These are phyloP conservation scores for Daphne laureola DNA, from an alignment of 441 rosid genomes.

Conservation along the genomic window DNA sequence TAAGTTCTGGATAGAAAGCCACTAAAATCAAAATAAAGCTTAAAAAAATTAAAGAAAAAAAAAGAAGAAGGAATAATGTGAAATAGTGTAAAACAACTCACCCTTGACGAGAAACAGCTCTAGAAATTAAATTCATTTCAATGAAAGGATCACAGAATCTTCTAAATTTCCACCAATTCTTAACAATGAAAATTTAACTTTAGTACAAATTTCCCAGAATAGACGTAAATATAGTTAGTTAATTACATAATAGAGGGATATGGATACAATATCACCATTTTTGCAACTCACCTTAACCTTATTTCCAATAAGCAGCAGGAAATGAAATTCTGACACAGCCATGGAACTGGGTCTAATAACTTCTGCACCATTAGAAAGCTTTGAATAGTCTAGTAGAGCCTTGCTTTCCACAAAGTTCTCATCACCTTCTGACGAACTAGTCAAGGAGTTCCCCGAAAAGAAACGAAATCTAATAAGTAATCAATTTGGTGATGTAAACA, in stretches of 20 bases:
- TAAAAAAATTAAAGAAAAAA: too few relatives aligned
- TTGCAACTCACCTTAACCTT: constrained; percentile 83
- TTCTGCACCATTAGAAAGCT: constrained; percentile 69
- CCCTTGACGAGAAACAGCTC: too few relatives aligned
- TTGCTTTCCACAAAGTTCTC: constrained; percentile 97
- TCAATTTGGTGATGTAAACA: background rate
- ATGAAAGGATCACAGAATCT: too few relatives aligned
- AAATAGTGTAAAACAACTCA: too few relatives aligned
- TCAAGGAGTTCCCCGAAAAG: constrained; percentile 18
- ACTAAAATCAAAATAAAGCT: too few relatives aligned
- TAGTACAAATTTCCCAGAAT: background rate
- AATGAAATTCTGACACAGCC: constrained; percentile 96
- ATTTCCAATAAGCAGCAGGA: constrained; percentile 89
- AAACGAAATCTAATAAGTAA: constrained; percentile 1
- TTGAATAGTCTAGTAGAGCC: constrained; percentile 82
- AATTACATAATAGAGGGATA: constrained; percentile 6
- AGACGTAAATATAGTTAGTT: constrained; percentile 8
- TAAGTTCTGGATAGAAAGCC: too few relatives aligned
- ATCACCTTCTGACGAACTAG: constrained; percentile 84
- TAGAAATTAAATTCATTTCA: too few relatives aligned
- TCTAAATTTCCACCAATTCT: too few relatives aligned
- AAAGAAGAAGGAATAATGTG: too few relatives aligned
- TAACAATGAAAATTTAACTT: background rate
- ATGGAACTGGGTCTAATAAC: constrained; percentile 76
- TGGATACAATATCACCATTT: constrained; percentile 14